Evolutionary conservation across 2,329 filamentous ascomycete genomes (phyloP).

Genomic region (Botrytis cinerea): DNA sequence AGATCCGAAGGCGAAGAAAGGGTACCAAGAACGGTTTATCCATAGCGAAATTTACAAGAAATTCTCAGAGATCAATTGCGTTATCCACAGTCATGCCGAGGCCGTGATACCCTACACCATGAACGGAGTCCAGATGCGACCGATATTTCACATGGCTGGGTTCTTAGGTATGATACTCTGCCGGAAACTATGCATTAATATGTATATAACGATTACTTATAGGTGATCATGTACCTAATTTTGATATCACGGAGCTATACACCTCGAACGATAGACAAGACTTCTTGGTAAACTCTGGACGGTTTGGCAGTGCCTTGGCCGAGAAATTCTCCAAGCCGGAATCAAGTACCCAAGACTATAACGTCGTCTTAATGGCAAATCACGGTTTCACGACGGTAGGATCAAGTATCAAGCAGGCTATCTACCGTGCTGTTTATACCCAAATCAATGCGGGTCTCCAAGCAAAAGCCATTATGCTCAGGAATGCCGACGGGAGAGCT

Average conservation of each 20-base stretch:
- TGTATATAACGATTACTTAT: constrained; percentile 22
- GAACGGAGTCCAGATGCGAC: constrained; percentile 45
- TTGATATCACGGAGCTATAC: constrained; percentile 41
- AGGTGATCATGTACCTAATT: constrained; percentile 39
- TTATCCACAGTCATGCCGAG: constrained; percentile 50
- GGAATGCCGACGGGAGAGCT: constrained; percentile 17
- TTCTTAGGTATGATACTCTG: constrained; percentile 44
- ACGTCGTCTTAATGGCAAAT: constrained; percentile 49
- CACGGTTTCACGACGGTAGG: constrained; percentile 49
- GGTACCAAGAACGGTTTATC: constrained; percentile 50
- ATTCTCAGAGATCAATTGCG: constrained; percentile 44
- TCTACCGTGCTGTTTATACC: constrained; percentile 49
- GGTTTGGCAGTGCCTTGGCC: constrained; percentile 44
- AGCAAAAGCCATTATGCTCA: constrained; percentile 43
- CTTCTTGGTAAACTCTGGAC: constrained; percentile 44
- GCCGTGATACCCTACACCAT: constrained; percentile 48
- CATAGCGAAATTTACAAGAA: constrained; percentile 50
- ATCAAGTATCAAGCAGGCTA: constrained; percentile 44
- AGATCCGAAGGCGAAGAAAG: constrained; percentile 43
- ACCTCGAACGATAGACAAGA: constrained; percentile 40
- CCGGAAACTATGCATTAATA: neutral
- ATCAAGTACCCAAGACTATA: constrained; percentile 31
- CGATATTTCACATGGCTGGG: constrained; percentile 48
- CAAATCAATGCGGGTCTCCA: constrained; percentile 48
- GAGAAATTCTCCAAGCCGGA: constrained; percentile 38